Evolutionary conservation across 2,329 filamentous ascomycete species (phyloP).

Genomic region (Fusarium buxicola): DNA sequence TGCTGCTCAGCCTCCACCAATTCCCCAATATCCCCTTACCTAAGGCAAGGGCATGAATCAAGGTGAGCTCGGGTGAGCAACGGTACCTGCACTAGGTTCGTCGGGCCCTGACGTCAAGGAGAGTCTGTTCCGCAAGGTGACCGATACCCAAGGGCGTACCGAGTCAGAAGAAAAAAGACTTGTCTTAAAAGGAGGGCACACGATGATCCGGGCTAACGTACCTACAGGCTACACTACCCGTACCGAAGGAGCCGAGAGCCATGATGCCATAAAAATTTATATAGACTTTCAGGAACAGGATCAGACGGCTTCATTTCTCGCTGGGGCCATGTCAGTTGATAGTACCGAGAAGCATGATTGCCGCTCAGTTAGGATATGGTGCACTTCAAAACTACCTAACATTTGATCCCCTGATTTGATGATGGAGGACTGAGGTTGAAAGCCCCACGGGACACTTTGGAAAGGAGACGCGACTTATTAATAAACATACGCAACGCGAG

Average conservation of each 20-base stretch:
- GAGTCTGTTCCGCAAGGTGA: slow-evolving; percentile 10
- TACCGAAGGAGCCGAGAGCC: slow-evolving; percentile 10
- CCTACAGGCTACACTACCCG: slow-evolving; percentile 11
- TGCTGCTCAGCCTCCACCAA: slow-evolving; percentile 19
- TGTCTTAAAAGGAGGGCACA: slow-evolving; percentile 1
- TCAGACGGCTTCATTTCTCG: too few species aligned
- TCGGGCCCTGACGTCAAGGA: slow-evolving; percentile 15
- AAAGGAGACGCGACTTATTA: slow-evolving; percentile 23
- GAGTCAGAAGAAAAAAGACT: slow-evolving; percentile 11
- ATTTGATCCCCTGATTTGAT: slow-evolving; percentile 4
- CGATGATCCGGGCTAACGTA: slow-evolving; percentile 25
- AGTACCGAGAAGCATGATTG: background rate
- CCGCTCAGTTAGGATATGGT: background rate
- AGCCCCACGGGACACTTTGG: slow-evolving; percentile 14
- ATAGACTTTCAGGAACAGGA: too few species aligned
- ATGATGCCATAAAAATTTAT: slow-evolving; percentile 8
- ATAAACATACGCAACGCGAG: slow-evolving; percentile 21
- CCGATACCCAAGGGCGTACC: slow-evolving; percentile 13
- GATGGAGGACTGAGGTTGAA: slow-evolving; percentile 19
- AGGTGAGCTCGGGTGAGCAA: slow-evolving; percentile 12
- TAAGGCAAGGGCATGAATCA: slow-evolving; percentile 33
- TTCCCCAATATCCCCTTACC: slow-evolving; percentile 20
- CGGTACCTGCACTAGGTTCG: slow-evolving; percentile 39
- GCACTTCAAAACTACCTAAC: background rate
- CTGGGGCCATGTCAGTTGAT: background rate